Evolutionary conservation across 371 early-diverging fungal species (phyloP).

Genomic region (Mucor racemosus): DNA sequence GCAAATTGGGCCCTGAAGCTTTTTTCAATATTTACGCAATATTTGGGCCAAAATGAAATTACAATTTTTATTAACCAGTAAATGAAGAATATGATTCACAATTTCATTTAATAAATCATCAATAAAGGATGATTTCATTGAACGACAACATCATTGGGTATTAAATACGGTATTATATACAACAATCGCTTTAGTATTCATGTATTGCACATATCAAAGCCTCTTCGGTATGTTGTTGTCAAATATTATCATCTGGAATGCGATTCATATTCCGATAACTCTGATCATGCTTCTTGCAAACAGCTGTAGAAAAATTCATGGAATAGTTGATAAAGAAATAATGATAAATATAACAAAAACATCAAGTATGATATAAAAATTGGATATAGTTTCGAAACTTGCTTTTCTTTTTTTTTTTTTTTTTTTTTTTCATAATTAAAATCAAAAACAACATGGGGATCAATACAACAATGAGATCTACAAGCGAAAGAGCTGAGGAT

Average conservation of each 20-base stretch:
- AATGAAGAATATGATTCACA: too few relatives aligned
- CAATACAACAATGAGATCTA: conserved; percentile 10
- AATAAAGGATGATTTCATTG: neutral
- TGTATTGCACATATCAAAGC: neutral
- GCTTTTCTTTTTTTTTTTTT: neutral
- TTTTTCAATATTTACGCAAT: neutral
- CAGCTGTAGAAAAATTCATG: neutral
- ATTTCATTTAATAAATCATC: too few relatives aligned
- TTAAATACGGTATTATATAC: neutral
- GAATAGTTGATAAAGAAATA: conserved; percentile 17
- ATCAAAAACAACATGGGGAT: conserved; percentile 3
- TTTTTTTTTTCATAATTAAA: neutral
- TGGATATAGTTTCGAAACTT: neutral
- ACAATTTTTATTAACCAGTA: neutral
- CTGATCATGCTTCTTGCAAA: too few relatives aligned
- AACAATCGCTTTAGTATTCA: neutral
- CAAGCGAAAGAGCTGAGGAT: conserved; percentile 69
- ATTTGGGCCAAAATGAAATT: neutral
- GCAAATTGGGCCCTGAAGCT: neutral
- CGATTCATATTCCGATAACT: neutral
- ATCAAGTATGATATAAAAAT: neutral
- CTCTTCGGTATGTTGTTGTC: neutral
- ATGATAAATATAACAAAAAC: conserved; percentile 15
- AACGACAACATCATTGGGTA: neutral
- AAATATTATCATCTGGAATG: neutral